A percentile compares a stretch with the other conserved stretches of the same genome.
Evolutionary conservation across 345 rosid species (phyloP).

Genomic region (Balakata baccata): DNA sequence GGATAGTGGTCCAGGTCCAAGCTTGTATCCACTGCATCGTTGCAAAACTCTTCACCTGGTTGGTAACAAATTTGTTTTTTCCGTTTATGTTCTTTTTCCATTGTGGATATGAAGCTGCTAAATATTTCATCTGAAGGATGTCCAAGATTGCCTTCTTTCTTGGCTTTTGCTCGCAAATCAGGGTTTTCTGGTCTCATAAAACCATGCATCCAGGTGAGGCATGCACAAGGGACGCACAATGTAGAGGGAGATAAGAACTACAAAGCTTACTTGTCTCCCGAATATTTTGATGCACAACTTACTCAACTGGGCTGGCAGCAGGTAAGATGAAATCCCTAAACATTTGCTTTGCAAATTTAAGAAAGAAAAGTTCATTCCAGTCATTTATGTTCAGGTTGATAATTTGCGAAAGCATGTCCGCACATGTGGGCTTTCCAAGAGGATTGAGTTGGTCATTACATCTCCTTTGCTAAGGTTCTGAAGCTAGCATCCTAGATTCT

Average conservation of each 20-base stretch:
- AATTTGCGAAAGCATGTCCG: constrained; percentile 86
- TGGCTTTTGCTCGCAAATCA: constrained; percentile 47
- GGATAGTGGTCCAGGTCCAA: constrained; percentile 60
- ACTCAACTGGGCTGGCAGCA: constrained; percentile 94
- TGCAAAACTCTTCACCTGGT: constrained; percentile 94
- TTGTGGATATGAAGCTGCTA: constrained; percentile 42
- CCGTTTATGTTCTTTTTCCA: constrained; percentile 17
- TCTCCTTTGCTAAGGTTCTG: constrained; percentile 84
- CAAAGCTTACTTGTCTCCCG: constrained; percentile 78
- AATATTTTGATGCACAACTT: constrained; percentile 84
- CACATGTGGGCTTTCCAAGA: constrained; percentile 63
- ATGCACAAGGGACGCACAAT: constrained; percentile 97
- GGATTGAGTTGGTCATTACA: constrained; percentile 70
- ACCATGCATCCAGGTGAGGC: constrained; percentile 82
- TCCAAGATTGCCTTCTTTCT: constrained; percentile 47
- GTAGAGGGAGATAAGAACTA: constrained; percentile 91
- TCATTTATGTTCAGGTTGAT: constrained; percentile 54
- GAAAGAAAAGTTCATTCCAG: background rate
- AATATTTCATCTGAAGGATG: constrained; percentile 39
- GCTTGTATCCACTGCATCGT: constrained; percentile 86
- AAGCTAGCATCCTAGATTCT: background rate
- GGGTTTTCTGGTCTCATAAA: constrained; percentile 47
- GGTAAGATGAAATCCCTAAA: constrained; percentile 33
- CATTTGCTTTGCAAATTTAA: background rate
- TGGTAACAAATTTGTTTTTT: constrained; percentile 42